Evolutionary conservation across 768 basidiomycete species (phyloP), one percentile per base, ranked within the genome.

Genomic region (Macrocybe gigantea): DNA sequence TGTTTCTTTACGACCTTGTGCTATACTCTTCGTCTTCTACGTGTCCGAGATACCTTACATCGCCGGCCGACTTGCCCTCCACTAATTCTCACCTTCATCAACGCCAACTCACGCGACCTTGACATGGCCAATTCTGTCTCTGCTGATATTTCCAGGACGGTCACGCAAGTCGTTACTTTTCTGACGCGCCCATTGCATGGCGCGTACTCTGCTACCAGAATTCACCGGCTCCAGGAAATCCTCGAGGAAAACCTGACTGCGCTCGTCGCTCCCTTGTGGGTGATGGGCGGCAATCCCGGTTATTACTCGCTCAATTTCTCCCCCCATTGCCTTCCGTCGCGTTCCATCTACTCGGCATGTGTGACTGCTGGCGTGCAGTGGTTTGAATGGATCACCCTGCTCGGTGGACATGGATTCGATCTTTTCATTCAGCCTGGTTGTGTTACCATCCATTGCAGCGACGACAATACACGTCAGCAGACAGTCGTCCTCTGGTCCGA

Each of bases 391-490:
- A 85, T 88, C 46, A 56, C 73, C 40, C 69, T 76, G 49, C 77
- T 90, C 40, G 86, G 88, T 8, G 74, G 78, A 54, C 66, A 69
- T 49, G 83, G 85, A 66, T 82, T 90, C 60, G 88, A 90, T 64
- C 75, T 91, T 51, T 84, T 86, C 64, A 77, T 88, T 56, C 85
- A 90, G 62, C 88, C 88, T 53, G 88, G 86, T 51, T 82, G 78
- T 61, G 78, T 91, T 53, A 83, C 83, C 49, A 68, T 87, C 53
- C 85, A 84, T 51, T 72, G 75, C 59, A 74, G 72, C 44, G 70
- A 62, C 49, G 60, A 60, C 38, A 38, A 55, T 5, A 48, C 52
- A 37, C 58, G 61, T 30, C 62, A 68, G 47, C 72, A 74, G 58
- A 70, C 79, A 48, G 61, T 79, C 58, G 84, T 79, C 45, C 60